These are phyloP conservation scores for Cladosporium sp. DNA, from an alignment of 2,329 filamentous ascomycete genomes.

Conservation along the genomic window DNA sequence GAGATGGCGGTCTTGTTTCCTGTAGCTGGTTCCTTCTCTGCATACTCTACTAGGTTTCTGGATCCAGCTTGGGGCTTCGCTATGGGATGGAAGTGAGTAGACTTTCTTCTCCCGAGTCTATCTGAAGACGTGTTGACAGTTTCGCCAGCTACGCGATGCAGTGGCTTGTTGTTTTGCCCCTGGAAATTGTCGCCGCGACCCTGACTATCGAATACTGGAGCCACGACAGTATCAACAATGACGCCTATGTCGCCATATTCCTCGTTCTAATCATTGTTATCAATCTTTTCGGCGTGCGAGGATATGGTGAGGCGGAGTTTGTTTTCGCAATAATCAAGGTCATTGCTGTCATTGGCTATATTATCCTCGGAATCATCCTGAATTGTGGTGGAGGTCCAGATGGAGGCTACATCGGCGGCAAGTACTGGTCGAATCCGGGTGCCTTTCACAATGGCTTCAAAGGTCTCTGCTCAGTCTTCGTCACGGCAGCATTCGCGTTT, in stretches of 20 bases:
- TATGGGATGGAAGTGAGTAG: conserved; percentile 30
- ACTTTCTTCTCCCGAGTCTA: neutral
- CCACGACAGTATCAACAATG: conserved; percentile 25
- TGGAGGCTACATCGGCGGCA: conserved; percentile 54
- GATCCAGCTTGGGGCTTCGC: conserved; percentile 34
- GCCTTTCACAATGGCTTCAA: conserved; percentile 56
- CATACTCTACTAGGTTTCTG: conserved; percentile 32
- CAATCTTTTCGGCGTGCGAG: conserved; percentile 31
- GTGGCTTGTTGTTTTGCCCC: conserved; percentile 31
- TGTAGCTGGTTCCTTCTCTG: conserved; percentile 32
- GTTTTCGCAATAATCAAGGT: conserved; percentile 34
- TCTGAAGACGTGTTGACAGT: conserved; percentile 11
- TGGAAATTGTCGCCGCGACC: conserved; percentile 31
- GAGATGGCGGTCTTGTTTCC: conserved; percentile 34
- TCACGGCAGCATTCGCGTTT: conserved; percentile 60
- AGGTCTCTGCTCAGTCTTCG: conserved; percentile 60
- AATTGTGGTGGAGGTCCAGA: conserved; percentile 54
- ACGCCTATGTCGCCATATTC: conserved; percentile 32
- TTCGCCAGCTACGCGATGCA: conserved; percentile 27
- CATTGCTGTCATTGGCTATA: conserved; percentile 55
- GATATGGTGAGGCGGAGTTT: conserved; percentile 34
- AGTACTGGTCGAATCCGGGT: conserved; percentile 39
- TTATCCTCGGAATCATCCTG: conserved; percentile 59
- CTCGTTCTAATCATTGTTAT: conserved; percentile 27
- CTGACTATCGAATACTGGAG: conserved; percentile 31